Evolutionary conservation across 306 rosid genomes (phyloP), one percentile per base, ranked within the genome.

Genomic region (Purshia tridentata): DNA sequence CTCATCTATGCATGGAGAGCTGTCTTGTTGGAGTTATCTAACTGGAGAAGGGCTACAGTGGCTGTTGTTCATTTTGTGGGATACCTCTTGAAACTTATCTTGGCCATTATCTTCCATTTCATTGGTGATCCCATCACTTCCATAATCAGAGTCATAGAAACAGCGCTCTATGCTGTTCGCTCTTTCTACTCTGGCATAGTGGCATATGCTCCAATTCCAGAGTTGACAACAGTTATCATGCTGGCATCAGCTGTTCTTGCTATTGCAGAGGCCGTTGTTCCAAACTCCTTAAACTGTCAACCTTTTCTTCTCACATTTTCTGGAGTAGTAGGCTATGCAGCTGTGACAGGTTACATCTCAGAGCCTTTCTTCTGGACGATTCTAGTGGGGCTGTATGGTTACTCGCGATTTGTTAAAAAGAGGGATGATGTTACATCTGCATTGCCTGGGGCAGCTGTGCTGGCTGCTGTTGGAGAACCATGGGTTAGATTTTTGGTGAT

Each of bases 351-450:
- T 55, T 82, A 73, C 76, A 84, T 91, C 56, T 94, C 95, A 4
- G 97, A 94, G 89, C 96, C 90, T 40, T 78, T 91, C 40, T 91
- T 94, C 84, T 94, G 97, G 97, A 91, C 93, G n/a, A 80, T 91
- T 75, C 67, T 94, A 16, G 70, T 86, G 42, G 87, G 90, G 39
- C 10, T 91, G 42, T 91, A 83, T 65, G 78, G 85, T 44, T 91
- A 89, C 84, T 88, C 96, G 9, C 79, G 87, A 70, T 58, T 88
- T 20, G 22, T 89, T 39, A 88, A 87, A 23, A 91, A 61, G 82
- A 91, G 89, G 76, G 89, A 94, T 3, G 69, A 89, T 65, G 86
- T 94, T 82, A 84, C 96, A 9, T 87, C 97, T 2, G 81, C 95
- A 50, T 78, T 91, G 87, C 97, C 97, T 20, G 86, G 69, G 4